Conservation (phyloP, 2,329 filamentous ascomycete species). For the Colletotrichum echinochloae region DNA sequence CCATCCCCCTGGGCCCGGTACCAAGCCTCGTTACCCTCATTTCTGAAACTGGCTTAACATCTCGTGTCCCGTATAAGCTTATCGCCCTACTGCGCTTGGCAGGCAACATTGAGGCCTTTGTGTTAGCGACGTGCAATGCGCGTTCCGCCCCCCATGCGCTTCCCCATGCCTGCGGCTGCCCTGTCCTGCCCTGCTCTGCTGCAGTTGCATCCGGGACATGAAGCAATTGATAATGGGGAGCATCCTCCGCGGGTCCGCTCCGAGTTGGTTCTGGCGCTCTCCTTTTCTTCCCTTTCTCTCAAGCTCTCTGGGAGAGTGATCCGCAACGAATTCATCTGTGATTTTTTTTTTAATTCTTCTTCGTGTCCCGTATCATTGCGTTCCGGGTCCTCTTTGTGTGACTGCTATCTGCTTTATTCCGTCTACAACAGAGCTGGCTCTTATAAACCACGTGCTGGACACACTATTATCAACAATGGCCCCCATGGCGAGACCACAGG, state of each 20-base stretch:
- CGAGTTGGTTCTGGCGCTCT: not conserved
- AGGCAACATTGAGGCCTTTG: conserved; percentile 27
- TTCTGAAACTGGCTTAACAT: conserved; percentile 39
- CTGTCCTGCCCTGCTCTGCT: conserved; percentile 31
- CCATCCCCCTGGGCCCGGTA: not conserved
- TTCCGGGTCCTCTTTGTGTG: conserved; percentile 15
- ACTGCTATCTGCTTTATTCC: conserved; percentile 16
- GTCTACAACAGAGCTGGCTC: conserved; percentile 36
- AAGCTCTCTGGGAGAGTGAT: conserved; percentile 41
- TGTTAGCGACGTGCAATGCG: conserved; percentile 23
- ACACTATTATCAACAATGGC: conserved; percentile 24
- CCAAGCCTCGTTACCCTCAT: conserved; percentile 27
- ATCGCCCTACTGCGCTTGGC: conserved; percentile 33
- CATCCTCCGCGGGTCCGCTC: conserved; percentile 28
- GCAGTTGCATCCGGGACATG: conserved; percentile 21
- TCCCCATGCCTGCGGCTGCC: conserved; percentile 33
- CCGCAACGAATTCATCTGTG: conserved; percentile 22
- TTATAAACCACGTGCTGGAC: conserved; percentile 33
- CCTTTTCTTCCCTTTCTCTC: conserved; percentile 25
- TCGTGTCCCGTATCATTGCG: conserved; percentile 19
- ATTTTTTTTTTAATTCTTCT: conserved; percentile 15
- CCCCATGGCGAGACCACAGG: conserved; percentile 39
- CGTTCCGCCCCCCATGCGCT: conserved; percentile 5
- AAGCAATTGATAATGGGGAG: conserved; percentile 36
- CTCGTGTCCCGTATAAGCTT: conserved; percentile 40